Percentiles rank a stretch among this genome's conserved stretches.
Conservation (phyloP, 352 stramenopile species). For the Globisporangium camurandrum region DNA sequence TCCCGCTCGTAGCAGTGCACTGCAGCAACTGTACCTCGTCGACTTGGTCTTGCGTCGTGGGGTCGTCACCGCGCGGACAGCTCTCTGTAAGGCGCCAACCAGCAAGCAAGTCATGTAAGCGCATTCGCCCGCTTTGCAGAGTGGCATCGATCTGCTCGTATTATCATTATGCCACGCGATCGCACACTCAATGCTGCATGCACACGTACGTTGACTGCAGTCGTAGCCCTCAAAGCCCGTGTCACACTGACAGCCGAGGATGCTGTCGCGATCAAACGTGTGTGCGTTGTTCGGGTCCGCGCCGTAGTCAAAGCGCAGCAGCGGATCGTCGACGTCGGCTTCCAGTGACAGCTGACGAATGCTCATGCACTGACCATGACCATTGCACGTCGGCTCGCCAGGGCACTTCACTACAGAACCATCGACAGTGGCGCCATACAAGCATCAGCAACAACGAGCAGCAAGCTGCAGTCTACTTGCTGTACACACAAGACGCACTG, state of each 20-base stretch:
- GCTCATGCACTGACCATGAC: conserved; percentile 72
- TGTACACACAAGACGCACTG: conserved; percentile 19
- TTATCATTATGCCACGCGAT: too few species aligned
- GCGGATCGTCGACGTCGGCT: conserved; percentile 39
- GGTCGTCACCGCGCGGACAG: conserved; percentile 85
- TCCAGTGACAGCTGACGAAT: conserved; percentile 59
- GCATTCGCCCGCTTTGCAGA: too few species aligned
- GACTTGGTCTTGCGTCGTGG: conserved; percentile 62
- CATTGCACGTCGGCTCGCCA: conserved; percentile 39
- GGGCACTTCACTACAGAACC: conserved; percentile 48
- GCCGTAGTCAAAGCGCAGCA: conserved; percentile 58
- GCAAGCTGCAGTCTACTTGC: too few species aligned
- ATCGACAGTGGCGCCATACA: neutral
- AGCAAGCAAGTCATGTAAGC: too few species aligned
- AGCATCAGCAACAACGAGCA: neutral
- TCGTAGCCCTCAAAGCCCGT: conserved; percentile 86
- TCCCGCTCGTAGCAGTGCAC: conserved; percentile 48
- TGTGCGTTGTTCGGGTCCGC: conserved; percentile 50
- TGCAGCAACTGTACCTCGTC: conserved; percentile 78
- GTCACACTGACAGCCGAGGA: conserved; percentile 88
- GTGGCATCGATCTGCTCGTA: too few species aligned
- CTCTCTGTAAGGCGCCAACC: conserved; percentile 26
- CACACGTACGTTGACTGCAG: conserved; percentile 59
- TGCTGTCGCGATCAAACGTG: conserved; percentile 75
- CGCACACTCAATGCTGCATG: neutral